A percentile compares a stretch with the other conserved stretches of the same genome.
Evolutionary conservation across 108 stramenopile genomes (phyloP).

Genomic region (Skeletonema marinoi): DNA sequence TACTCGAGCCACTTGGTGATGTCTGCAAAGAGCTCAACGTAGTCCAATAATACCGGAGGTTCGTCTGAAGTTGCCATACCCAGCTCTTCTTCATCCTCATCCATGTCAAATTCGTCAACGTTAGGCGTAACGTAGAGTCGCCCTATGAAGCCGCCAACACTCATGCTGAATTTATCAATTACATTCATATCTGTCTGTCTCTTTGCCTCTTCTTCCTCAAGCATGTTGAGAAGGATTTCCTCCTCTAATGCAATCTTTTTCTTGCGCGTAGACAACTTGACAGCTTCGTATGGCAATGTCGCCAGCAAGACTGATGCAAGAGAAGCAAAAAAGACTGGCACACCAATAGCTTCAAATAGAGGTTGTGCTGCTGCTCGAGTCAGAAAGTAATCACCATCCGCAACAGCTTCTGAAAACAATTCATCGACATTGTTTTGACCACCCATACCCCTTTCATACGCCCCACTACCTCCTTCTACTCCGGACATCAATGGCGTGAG

Average conservation of each 20-base stretch:
- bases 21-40: constrained; percentile 77
- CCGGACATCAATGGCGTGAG: neutral
- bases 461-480: neutral
- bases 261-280: constrained; percentile 55
- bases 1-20: constrained; percentile 82
- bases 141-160: constrained; percentile 25
- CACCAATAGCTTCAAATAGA: constrained; percentile 60
- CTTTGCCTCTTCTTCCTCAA: constrained; percentile 48
- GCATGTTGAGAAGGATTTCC: constrained; percentile 33
- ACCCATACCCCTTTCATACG: neutral
- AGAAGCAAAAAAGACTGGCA: constrained; percentile 60
- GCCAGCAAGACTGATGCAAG: constrained; percentile 62
- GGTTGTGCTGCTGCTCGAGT: constrained; percentile 63
- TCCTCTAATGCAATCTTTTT: constrained; percentile 48
- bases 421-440: constrained; percentile 5
- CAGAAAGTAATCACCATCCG: constrained; percentile 84
- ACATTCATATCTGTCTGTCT: constrained; percentile 20
- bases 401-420: constrained; percentile 58
- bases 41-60: constrained; percentile 42
- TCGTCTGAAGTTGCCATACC: neutral
- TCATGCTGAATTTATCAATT: constrained; percentile 33
- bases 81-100: neutral
- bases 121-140: constrained; percentile 10
- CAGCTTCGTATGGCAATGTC: constrained; percentile 64
- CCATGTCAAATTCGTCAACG: neutral